Percentiles rank a stretch among this genome's conserved stretches.
These are phyloP conservation scores for Candida nitratophila DNA, from an alignment of 805 yeast genomes.

Conservation along the genomic window DNA sequence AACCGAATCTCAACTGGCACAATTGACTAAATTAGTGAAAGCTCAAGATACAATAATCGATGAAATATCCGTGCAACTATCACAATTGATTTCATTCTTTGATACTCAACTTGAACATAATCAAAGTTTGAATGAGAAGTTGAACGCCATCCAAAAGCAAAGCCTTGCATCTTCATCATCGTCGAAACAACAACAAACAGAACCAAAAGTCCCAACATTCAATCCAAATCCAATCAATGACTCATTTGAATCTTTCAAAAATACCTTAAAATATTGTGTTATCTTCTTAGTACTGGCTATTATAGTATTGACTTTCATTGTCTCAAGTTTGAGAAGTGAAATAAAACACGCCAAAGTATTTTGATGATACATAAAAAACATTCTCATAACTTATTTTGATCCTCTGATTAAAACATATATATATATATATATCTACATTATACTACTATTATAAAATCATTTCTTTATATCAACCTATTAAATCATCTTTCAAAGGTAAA, in stretches of 20 bases:
- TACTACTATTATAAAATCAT: too few species aligned
- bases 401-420: background rate
- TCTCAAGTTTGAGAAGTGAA: constrained; percentile 51
- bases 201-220: background rate
- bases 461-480: too few species aligned
- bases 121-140: constrained; percentile 8
- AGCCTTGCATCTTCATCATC: constrained; percentile 7
- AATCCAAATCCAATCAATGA: background rate
- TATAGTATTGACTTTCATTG: constrained; percentile 35
- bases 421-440: too few species aligned
- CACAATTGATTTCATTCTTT: constrained; percentile 5
- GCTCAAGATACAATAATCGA: constrained; percentile 7
- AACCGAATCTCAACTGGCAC: background rate
- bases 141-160: constrained; percentile 9
- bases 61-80: background rate
- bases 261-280: background rate
- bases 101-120: constrained; percentile 15
- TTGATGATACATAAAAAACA: too few species aligned
- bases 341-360: constrained; percentile 56
- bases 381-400: too few species aligned
- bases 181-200: background rate
- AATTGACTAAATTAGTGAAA: constrained; percentile 4
- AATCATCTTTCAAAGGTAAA: too few species aligned
- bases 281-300: constrained; percentile 28
- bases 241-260: constrained; percentile 4